These are phyloP conservation scores for Kwoniella pini DNA, from an alignment of 768 basidiomycete genomes.

Conservation along the genomic window DNA sequence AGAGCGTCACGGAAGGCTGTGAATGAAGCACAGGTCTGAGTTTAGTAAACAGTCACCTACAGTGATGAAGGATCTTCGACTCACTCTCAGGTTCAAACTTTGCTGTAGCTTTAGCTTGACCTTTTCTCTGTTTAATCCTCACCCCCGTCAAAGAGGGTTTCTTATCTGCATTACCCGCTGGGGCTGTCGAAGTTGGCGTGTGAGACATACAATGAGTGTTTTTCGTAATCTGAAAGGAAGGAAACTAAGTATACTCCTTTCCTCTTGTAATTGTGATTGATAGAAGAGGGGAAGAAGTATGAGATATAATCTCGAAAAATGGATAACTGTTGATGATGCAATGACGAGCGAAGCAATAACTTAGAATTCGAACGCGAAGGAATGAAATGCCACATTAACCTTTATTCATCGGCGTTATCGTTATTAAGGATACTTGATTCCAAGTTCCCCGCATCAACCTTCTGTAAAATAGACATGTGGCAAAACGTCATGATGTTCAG, in stretches of 20 bases:
- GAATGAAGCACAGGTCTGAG: background rate
- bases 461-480: background rate
- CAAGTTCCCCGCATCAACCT: background rate
- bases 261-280: background rate
- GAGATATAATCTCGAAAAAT: background rate
- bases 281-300: background rate
- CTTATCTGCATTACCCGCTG: slow-evolving; percentile 45
- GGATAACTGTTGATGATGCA: background rate
- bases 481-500: slow-evolving; percentile 13
- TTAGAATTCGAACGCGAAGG: too few species aligned
- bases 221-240: background rate
- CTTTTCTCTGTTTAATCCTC: slow-evolving; percentile 54
- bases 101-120: slow-evolving; percentile 51
- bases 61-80: too few species aligned
- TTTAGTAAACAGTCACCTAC: too few species aligned
- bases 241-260: background rate
- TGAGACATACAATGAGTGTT: slow-evolving; percentile 48
- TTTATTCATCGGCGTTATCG: background rate
- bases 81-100: slow-evolving; percentile 54
- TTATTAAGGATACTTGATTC: background rate
- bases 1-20: slow-evolving; percentile 53
- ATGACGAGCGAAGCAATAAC: background rate
- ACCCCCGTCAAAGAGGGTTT: slow-evolving; percentile 52
- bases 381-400: too few species aligned
- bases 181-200: slow-evolving; percentile 43